Evolutionary conservation across 768 basidiomycete species (phyloP).

Genomic region (Dictyophora rubrovolvata): DNA sequence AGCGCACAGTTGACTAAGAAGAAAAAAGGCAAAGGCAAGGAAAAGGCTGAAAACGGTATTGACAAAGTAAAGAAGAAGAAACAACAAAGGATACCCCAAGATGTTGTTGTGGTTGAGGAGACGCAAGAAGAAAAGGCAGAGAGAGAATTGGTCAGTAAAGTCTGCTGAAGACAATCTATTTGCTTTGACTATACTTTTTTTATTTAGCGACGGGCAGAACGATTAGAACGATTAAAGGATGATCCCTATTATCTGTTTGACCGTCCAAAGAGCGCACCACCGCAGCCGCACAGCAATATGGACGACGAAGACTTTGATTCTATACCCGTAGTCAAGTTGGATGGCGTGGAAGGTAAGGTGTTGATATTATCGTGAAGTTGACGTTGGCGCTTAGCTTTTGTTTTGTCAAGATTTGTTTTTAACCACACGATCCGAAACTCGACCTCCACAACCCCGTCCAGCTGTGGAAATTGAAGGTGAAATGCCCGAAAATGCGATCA

Average conservation of each 20-base stretch:
- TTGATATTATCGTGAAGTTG: background rate
- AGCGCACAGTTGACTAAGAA: slow-evolving; percentile 22
- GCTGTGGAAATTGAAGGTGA: slow-evolving; percentile 73
- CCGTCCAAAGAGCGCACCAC: slow-evolving; percentile 27
- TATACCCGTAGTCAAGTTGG: slow-evolving; percentile 83
- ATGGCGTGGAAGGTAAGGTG: slow-evolving; percentile 36
- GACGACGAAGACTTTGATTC: slow-evolving; percentile 63
- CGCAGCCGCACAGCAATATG: slow-evolving; percentile 5
- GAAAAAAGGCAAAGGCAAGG: slow-evolving; percentile 27
- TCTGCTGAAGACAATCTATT: background rate
- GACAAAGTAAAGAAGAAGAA: slow-evolving; percentile 21
- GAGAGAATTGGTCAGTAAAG: slow-evolving; percentile 51
- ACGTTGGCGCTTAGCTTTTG: slow-evolving; percentile 2
- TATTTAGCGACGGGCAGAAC: slow-evolving; percentile 60
- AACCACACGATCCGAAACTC: slow-evolving; percentile 31
- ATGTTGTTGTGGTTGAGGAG: slow-evolving; percentile 26
- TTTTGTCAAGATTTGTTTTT: slow-evolving; percentile 36
- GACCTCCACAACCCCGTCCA: slow-evolving; percentile 37
- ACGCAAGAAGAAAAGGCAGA: slow-evolving; percentile 50
- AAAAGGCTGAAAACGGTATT: slow-evolving; percentile 24
- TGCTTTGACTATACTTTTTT: background rate
- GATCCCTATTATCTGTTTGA: slow-evolving; percentile 91
- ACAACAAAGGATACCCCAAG: slow-evolving; percentile 24
- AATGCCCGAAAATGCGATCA: slow-evolving; percentile 58
- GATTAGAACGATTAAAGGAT: slow-evolving; percentile 64